Evolutionary conservation across 768 basidiomycete species (phyloP).

Genomic region (Podaxis sp.): DNA sequence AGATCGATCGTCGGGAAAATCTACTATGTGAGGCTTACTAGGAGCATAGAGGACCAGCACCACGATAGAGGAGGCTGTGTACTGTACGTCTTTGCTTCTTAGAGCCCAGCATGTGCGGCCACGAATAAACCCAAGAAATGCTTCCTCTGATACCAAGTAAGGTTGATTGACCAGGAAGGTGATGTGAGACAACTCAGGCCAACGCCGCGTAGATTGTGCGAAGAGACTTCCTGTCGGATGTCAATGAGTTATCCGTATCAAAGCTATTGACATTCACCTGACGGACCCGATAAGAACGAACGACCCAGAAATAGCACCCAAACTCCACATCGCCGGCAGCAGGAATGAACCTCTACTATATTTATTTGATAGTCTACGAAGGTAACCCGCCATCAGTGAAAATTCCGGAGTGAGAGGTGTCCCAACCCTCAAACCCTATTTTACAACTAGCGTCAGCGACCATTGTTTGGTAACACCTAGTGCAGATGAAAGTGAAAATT

Average conservation of each 20-base stretch:
- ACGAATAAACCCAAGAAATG: slow-evolving; percentile 24
- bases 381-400: neutral
- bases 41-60: no score
- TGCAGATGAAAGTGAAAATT: neutral
- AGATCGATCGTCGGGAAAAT: no score
- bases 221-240: slow-evolving; percentile 35
- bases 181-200: slow-evolving; percentile 26
- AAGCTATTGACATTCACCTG: neutral
- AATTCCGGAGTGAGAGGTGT: neutral
- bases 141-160: slow-evolving; percentile 31
- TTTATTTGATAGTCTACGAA: slow-evolving; percentile 30
- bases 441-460: slow-evolving; percentile 31
- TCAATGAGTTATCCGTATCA: slow-evolving; percentile 3
- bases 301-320: slow-evolving; percentile 24
- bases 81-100: slow-evolving; percentile 26
- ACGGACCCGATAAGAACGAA: neutral
- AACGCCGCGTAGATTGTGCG: slow-evolving; percentile 27
- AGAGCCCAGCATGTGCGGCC: slow-evolving; percentile 22
- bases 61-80: no score
- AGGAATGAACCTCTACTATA: slow-evolving; percentile 25
- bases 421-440: neutral
- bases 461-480: slow-evolving; percentile 34
- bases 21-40: no score
- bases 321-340: slow-evolving; percentile 26
- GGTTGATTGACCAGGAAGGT: slow-evolving; percentile 30